A percentile compares a stretch with the other conserved stretches of the same genome.
phyloP scores from a whole-genome alignment of 805 yeast species.

The Candida easanensis region DNA sequence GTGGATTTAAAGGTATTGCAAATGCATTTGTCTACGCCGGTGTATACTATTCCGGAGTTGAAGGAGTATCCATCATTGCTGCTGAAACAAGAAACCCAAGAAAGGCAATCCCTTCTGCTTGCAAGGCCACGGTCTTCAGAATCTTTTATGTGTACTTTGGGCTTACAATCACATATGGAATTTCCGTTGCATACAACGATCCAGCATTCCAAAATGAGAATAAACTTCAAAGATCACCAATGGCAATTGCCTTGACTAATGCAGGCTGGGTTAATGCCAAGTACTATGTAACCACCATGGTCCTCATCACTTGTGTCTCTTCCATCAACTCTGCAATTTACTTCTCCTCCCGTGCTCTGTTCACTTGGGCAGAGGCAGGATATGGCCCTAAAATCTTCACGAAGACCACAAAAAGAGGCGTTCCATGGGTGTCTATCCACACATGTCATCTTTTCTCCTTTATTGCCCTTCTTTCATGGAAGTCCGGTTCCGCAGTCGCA shows the following conservation, averaged over 20 bases:
- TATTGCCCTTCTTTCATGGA: slow-evolving; percentile 51
- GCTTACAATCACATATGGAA: slow-evolving; percentile 62
- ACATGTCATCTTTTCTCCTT: slow-evolving; percentile 59
- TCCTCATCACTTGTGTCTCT: slow-evolving; percentile 60
- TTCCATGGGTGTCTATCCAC: slow-evolving; percentile 61
- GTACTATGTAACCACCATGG: slow-evolving; percentile 65
- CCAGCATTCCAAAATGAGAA: slow-evolving; percentile 37
- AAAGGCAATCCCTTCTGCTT: slow-evolving; percentile 68
- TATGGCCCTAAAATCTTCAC: slow-evolving; percentile 56
- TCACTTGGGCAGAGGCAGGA: slow-evolving; percentile 60
- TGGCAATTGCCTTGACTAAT: slow-evolving; percentile 64
- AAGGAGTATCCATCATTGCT: slow-evolving; percentile 70
- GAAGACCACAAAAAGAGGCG: slow-evolving; percentile 53
- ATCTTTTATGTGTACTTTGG: slow-evolving; percentile 62
- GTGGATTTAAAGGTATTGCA: slow-evolving; percentile 55
- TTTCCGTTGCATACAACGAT: slow-evolving; percentile 67
- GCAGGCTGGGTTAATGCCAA: slow-evolving; percentile 67
- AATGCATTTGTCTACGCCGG: slow-evolving; percentile 67
- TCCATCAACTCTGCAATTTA: slow-evolving; percentile 70
- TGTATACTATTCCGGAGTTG: slow-evolving; percentile 76
- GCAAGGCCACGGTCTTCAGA: slow-evolving; percentile 62
- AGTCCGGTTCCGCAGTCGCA: slow-evolving; percentile 52
- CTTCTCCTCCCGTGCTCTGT: slow-evolving; percentile 65
- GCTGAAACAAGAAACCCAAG: slow-evolving; percentile 72
- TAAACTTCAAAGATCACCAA: slow-evolving; percentile 58